Evolutionary conservation across 2,329 filamentous ascomycete species (phyloP).

Genomic region (Colletotrichum spaethianum): DNA sequence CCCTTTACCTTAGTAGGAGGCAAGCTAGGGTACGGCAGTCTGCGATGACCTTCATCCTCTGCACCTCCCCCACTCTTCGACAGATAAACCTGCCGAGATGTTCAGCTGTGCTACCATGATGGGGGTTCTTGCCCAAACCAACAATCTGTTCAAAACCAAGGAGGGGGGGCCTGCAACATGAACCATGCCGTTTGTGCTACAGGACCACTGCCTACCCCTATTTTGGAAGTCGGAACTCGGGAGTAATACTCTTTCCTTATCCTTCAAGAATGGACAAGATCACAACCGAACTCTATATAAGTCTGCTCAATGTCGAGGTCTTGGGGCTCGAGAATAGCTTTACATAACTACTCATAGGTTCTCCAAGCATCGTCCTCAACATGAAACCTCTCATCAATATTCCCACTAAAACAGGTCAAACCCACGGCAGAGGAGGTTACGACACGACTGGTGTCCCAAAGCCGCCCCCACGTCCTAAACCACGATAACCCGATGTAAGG

Average conservation of each 20-base stretch:
- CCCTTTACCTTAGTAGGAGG: no score
- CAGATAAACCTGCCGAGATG: background rate
- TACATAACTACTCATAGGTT: background rate
- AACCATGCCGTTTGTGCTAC: background rate
- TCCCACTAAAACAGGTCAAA: rapidly evolving
- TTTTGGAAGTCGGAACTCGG: background rate
- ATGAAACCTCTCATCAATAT: background rate
- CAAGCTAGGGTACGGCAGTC: background rate
- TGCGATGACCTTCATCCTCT: background rate
- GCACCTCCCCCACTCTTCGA: background rate
- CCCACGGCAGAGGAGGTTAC: background rate
- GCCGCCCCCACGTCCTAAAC: background rate
- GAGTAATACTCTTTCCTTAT: background rate
- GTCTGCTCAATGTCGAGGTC: background rate
- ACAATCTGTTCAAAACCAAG: no score
- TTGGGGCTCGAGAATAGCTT: background rate
- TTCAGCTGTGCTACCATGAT: background rate
- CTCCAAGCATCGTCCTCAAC: background rate
- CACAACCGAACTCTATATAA: background rate
- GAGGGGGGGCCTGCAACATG: background rate
- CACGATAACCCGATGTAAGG: background rate
- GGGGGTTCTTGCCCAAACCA: background rate
- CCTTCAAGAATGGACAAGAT: background rate
- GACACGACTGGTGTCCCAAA: background rate
- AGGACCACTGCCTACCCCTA: background rate